Evolutionary conservation across 805 yeast genomes (phyloP).

Genomic region (Lipomyces kockii): DNA sequence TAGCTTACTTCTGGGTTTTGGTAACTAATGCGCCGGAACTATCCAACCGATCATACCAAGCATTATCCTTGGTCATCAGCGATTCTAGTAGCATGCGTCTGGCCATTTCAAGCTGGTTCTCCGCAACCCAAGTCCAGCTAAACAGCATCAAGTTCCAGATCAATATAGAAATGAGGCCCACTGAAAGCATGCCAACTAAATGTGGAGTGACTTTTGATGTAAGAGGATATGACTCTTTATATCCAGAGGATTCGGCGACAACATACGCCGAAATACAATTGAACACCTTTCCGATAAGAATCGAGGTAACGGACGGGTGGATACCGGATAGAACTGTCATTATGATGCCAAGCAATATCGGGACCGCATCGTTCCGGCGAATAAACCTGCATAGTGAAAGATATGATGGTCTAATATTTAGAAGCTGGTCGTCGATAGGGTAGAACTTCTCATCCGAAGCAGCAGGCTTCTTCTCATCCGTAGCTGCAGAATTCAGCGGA

Average conservation of each 20-base stretch:
- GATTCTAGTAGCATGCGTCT: slow-evolving; percentile 12
- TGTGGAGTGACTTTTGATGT: slow-evolving; percentile 17
- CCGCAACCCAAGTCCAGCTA: slow-evolving; percentile 28
- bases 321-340: slow-evolving; percentile 8
- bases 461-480: background rate
- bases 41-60: slow-evolving; percentile 32
- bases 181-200: slow-evolving; percentile 11
- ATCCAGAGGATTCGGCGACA: background rate
- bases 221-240: slow-evolving; percentile 4
- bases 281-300: slow-evolving; percentile 25
- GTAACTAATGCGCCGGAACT: slow-evolving; percentile 26
- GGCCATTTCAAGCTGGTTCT: slow-evolving; percentile 28
- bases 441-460: background rate
- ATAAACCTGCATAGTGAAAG: slow-evolving; percentile 19
- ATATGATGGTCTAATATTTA: slow-evolving; percentile 16
- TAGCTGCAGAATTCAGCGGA: background rate
- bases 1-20: slow-evolving; percentile 26
- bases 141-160: slow-evolving; percentile 24
- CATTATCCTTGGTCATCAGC: slow-evolving; percentile 11
- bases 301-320: slow-evolving; percentile 20
- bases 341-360: background rate
- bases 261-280: slow-evolving; percentile 12
- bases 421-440: background rate
- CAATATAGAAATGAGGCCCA: slow-evolving; percentile 17
- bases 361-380: slow-evolving; percentile 13